A percentile compares a stretch with the other conserved stretches of the same genome.
Evolutionary conservation across 2,329 filamentous ascomycete genomes (phyloP).

Genomic region (Neofusicoccum umdonicola): DNA sequence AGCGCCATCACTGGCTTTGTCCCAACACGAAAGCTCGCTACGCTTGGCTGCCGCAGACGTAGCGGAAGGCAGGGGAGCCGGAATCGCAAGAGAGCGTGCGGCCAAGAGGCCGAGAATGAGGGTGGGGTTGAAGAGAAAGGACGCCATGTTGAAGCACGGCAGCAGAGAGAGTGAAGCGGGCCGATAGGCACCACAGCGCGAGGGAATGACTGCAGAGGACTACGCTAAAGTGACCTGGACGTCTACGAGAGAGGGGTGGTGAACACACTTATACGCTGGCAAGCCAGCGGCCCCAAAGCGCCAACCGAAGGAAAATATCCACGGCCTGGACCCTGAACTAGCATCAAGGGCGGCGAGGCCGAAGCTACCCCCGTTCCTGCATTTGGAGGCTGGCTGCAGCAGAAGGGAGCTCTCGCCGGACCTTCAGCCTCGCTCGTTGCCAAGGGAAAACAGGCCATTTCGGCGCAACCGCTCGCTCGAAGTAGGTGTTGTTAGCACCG

Average conservation of each 20-base stretch:
- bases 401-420: background rate
- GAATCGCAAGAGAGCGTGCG: background rate
- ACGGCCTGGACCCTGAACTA: no score
- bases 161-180: background rate
- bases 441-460: background rate
- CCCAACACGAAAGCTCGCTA: background rate
- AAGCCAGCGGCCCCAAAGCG: no score
- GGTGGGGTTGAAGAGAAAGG: constrained; percentile 5
- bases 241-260: background rate
- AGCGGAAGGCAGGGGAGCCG: background rate
- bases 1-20: background rate
- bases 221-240: background rate
- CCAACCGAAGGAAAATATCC: no score
- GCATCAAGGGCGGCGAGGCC: background rate
- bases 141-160: constrained; percentile 7
- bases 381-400: background rate
- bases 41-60: background rate
- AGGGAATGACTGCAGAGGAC: background rate
- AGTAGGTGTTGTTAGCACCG: background rate
- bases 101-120: constrained; percentile 9
- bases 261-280: background rate
- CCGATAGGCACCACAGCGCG: background rate
- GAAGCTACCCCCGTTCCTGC: background rate
- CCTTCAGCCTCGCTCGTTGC: background rate
- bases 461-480: no score